Base-by-base conservation (phyloP, 306 rosid genomes). In the Cicer yamashitae region DNA sequence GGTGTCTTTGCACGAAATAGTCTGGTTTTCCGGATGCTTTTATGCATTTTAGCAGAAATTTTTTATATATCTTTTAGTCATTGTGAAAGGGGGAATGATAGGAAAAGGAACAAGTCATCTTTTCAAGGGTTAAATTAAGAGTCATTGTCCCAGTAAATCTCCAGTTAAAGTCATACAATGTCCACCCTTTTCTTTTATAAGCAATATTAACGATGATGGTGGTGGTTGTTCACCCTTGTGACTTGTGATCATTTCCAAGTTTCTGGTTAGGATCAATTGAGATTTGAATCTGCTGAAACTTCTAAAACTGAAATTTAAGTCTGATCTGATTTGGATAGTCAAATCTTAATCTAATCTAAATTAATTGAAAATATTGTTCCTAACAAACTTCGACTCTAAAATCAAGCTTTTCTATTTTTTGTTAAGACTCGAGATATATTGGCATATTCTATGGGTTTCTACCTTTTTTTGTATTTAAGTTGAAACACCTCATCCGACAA, bases 11-110 rank as follows among this genome's bases (percentile, higher is more conserved):
- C 66, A 37, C 34, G 74, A 59, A 69, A 50, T 81, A 73, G 47
- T 75, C 51, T 54, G 70, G 34, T 73, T 73, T 63, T 73, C 40
- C 41, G 43, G 39, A 58, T 77, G 79, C 73, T 73, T 34, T 45
- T 68, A 13, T 60, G 66, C 57, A 77, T 13, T 62, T 43, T 62
- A 37, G 54, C 38, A n/a, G 20, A n/a, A 38, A 7, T 57, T 50
- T 76, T 41, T 20, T 41, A 12, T 71, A 44, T 54, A 71, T 37
- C 39, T 43, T 70, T 39, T 68, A 64, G 67, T 79, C 12, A 4
- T 20, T 67, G 80, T 60, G 57, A 81, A 76, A 17, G 58, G 71
- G 11, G 13, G 39, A 47, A 52, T 22, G 10, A 44, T 34, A 8
- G 30, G 54, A 41, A 30, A 75, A 48, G 10, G 39, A 68, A 50